Conservation (phyloP, 306 rosid species). For the Canavalia ensiformis region DNA sequence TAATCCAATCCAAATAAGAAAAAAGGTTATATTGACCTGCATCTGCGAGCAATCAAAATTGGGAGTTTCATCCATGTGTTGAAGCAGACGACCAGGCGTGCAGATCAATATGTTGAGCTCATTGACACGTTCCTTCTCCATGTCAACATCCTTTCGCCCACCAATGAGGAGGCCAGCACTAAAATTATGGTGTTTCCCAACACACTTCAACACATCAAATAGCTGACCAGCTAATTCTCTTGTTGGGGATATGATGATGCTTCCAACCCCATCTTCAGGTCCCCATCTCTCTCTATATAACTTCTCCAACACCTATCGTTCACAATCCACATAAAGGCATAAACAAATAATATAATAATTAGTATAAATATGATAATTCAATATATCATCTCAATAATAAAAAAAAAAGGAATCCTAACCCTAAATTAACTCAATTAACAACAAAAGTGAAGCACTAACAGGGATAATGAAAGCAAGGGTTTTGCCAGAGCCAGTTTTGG, state of each 20-base stretch:
- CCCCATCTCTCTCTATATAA: constrained; percentile 83
- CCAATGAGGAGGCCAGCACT: constrained; percentile 98
- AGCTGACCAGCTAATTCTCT: constrained; percentile 86
- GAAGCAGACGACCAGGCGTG: constrained; percentile 94
- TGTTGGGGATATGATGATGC: constrained; percentile 89
- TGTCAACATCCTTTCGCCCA: constrained; percentile 77
- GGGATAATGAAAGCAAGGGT: constrained; percentile 90
- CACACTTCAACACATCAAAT: constrained; percentile 74
- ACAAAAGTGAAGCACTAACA: constrained; percentile 55
- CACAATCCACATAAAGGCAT: constrained; percentile 31
- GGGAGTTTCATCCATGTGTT: constrained; percentile 96
- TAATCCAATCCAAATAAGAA: neutral
- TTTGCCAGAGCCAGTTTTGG: constrained; percentile 95
- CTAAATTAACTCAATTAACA: neutral
- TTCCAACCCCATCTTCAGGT: constrained; percentile 85
- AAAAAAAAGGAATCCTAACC: neutral
- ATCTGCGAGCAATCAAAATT: constrained; percentile 91
- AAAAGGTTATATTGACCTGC: constrained; percentile 65
- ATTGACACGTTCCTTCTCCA: constrained; percentile 78
- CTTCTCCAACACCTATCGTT: constrained; percentile 82
- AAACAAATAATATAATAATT: neutral
- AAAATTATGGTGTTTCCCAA: constrained; percentile 79
- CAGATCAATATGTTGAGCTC: constrained; percentile 86
- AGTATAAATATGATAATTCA: neutral
- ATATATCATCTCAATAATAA: neutral